These are phyloP conservation scores for Wakefieldia striispora DNA, from an alignment of 768 basidiomycete species.

Conservation along the genomic window DNA sequence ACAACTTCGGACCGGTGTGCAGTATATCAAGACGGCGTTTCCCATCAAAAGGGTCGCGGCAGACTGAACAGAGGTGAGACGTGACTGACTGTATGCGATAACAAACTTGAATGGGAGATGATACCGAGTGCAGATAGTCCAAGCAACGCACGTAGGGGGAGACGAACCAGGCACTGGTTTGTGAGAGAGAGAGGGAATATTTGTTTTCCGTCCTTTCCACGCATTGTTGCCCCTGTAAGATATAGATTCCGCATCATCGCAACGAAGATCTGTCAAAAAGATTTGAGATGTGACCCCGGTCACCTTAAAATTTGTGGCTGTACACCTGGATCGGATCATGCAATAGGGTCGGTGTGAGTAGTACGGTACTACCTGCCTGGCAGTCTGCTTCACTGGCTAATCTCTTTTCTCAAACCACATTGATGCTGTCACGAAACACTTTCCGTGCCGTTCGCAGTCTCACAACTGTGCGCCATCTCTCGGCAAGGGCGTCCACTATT, in stretches of 20 bases:
- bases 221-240: conserved; percentile 25
- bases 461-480: conserved; percentile 45
- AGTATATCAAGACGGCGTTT: conserved; percentile 5
- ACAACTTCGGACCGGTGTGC: conserved; percentile 10
- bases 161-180: no score
- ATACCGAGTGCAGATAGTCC: no score
- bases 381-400: no score
- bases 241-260: conserved; percentile 21
- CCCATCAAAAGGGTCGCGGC: conserved; percentile 22
- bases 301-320: conserved; percentile 24
- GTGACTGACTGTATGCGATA: not conserved
- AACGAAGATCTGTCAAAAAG: conserved; percentile 25
- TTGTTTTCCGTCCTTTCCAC: conserved; percentile 25
- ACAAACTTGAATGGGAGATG: not conserved
- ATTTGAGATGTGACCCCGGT: conserved; percentile 23
- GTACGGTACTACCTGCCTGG: no score
- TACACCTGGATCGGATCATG: not conserved
- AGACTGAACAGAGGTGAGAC: not conserved
- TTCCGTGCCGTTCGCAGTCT: conserved; percentile 21
- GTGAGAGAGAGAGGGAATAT: conserved; percentile 9
- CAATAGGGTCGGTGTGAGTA: no score
- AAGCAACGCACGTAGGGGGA: not conserved
- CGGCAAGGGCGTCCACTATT: conserved; percentile 66
- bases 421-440: conserved; percentile 28
- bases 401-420: not conserved